These are phyloP conservation scores for Corymbia maculata DNA, from an alignment of 345 rosid genomes.

Conservation along the genomic window DNA sequence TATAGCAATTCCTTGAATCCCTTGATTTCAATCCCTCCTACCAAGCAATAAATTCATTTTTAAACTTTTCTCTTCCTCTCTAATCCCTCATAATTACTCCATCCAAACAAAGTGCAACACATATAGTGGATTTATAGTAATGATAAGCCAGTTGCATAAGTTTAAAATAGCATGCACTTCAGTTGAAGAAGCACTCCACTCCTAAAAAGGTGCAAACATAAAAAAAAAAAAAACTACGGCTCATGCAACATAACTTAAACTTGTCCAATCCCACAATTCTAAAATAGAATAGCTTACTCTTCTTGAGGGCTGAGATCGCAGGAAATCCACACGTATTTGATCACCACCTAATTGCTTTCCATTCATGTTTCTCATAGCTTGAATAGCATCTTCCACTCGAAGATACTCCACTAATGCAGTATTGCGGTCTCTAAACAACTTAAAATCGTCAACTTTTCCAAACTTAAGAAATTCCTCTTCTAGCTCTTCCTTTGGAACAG, in stretches of 20 bases:
- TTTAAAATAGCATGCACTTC: background rate
- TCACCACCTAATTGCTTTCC: conserved; percentile 76
- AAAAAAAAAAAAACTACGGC: background rate
- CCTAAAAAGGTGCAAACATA: background rate
- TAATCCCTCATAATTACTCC: background rate
- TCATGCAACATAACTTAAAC: background rate
- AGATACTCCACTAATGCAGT: conserved; percentile 65
- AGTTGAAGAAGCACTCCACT: background rate
- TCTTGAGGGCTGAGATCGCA: conserved; percentile 59
- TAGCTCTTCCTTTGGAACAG: conserved; percentile 49
- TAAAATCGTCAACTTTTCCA: conserved; percentile 74
- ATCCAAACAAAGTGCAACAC: background rate
- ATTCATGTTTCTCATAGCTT: conserved; percentile 71
- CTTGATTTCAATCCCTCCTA: background rate
- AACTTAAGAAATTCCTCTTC: conserved; percentile 70
- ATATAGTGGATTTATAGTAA: background rate
- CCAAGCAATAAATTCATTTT: background rate
- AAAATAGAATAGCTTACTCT: conserved; percentile 44
- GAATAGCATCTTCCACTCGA: conserved; percentile 62
- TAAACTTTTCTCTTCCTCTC: background rate
- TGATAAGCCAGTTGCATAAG: background rate
- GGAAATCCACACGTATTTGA: conserved; percentile 80
- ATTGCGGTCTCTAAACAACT: conserved; percentile 64
- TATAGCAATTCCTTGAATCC: background rate
- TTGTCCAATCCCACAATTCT: background rate